A percentile compares a stretch with the other conserved stretches of the same genome.
Evolutionary conservation across 2,329 filamentous ascomycete species (phyloP).

Genomic region (Apiospora rasikravindrae): DNA sequence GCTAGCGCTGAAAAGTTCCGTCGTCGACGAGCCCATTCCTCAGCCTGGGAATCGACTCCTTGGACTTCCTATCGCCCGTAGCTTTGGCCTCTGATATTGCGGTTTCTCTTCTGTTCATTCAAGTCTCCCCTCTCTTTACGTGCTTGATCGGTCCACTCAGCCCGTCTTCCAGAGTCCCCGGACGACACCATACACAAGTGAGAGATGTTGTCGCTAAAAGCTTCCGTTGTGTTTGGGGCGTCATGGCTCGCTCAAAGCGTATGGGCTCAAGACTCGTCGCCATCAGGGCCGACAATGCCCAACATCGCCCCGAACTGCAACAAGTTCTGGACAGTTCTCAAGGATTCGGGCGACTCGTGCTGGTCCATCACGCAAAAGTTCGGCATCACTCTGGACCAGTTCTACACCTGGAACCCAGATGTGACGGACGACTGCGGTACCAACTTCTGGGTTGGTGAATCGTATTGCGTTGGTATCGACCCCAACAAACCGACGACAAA

Average conservation of each 20-base stretch:
- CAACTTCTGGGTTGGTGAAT: constrained; percentile 34
- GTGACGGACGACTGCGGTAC: constrained; percentile 34
- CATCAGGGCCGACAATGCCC: constrained; percentile 18
- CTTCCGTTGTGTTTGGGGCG: background rate
- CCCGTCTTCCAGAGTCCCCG: background rate
- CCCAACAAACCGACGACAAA: constrained; percentile 22
- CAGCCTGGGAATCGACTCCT: too few species aligned
- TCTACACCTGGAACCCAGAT: constrained; percentile 36
- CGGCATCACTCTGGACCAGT: constrained; percentile 33
- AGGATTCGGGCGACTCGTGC: constrained; percentile 28
- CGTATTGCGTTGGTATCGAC: constrained; percentile 36
- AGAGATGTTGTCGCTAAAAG: background rate
- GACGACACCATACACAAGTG: background rate
- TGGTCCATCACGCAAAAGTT: constrained; percentile 26
- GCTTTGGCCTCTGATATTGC: background rate
- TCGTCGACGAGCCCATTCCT: too few species aligned
- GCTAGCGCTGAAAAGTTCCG: too few species aligned
- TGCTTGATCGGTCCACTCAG: background rate
- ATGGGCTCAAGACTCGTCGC: constrained; percentile 8
- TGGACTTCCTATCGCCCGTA: too few species aligned
- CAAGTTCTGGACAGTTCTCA: constrained; percentile 26
- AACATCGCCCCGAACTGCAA: constrained; percentile 26
- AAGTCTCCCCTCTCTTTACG: background rate
- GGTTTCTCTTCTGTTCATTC: background rate
- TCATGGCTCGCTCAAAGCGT: constrained; percentile 13